Conservation (phyloP, 1,284 basidiomycete species). For the Melampsora larici-populina region DNA sequence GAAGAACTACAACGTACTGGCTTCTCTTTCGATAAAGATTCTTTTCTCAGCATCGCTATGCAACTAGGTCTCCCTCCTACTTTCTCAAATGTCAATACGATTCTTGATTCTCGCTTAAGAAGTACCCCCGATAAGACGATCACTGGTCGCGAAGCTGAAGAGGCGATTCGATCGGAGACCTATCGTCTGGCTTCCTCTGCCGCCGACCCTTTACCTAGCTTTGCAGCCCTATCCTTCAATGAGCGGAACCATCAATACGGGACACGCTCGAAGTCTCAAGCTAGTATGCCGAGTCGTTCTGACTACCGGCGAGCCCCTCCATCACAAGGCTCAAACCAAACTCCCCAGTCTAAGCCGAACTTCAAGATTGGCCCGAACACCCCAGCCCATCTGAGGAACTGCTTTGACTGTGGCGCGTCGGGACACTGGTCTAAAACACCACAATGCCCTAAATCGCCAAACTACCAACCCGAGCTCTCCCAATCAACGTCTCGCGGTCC, state of each 20-base stretch:
- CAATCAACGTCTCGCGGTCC: neutral
- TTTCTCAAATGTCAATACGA: neutral
- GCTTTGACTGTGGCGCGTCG: neutral
- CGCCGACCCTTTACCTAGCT: neutral
- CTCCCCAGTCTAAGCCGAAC: neutral
- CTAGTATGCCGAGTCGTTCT: neutral
- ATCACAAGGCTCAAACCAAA: neutral
- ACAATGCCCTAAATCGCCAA: neutral
- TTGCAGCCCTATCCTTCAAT: neutral
- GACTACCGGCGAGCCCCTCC: neutral
- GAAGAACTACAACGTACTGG: neutral
- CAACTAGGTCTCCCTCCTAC: neutral
- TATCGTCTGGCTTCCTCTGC: neutral
- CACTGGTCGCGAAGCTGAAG: neutral
- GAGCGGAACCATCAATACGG: neutral
- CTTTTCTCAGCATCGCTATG: neutral
- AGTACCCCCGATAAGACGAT: neutral
- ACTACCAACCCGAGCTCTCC: neutral
- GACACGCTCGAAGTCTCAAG: neutral
- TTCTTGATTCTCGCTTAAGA: neutral
- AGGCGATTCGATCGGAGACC: neutral
- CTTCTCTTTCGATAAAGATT: neutral
- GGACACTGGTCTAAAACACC: neutral
- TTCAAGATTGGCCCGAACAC: neutral
- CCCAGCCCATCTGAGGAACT: neutral